Percentiles rank a stretch among this genome's conserved stretches.
Evolutionary conservation across 192 early-diverging fungal genomes (phyloP).

Genomic region (Umbelopsis vinacea): DNA sequence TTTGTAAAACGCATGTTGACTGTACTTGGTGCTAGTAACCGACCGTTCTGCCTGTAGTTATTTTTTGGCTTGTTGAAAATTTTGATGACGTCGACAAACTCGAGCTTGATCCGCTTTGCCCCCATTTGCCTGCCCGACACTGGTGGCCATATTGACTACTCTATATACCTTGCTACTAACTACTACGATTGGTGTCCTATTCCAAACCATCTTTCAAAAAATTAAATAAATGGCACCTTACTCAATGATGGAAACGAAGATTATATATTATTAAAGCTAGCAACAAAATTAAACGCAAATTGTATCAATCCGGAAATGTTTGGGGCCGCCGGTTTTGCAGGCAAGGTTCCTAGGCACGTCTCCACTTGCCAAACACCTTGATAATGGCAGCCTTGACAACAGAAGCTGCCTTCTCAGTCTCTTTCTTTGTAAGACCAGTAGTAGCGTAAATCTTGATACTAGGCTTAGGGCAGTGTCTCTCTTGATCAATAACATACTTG

Average conservation of each 20-base stretch:
- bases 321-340: background rate
- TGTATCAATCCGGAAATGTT: background rate
- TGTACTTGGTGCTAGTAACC: background rate
- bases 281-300: constrained; percentile 6
- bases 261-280: background rate
- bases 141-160: too few relatives aligned
- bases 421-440: constrained; percentile 78
- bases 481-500: constrained; percentile 86
- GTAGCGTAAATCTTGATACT: constrained; percentile 84
- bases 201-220: too few relatives aligned
- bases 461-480: constrained; percentile 71
- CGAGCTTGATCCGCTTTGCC: too few relatives aligned
- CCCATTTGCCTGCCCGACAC: too few relatives aligned
- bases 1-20: constrained; percentile 39
- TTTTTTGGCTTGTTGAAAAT: constrained; percentile 9
- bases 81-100: constrained; percentile 20
- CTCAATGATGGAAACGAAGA: background rate
- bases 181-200: too few relatives aligned
- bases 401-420: constrained; percentile 82
- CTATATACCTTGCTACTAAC: too few relatives aligned
- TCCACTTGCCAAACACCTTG: constrained; percentile 54
- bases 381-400: constrained; percentile 74
- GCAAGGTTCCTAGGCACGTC: constrained; percentile 1
- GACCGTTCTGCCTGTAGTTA: background rate
- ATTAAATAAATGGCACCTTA: too few relatives aligned